A percentile compares a stretch with the other conserved stretches of the same genome.
Evolutionary conservation across 192 early-diverging fungal genomes (phyloP).

Genomic region (Ambispora gerdemannii): DNA sequence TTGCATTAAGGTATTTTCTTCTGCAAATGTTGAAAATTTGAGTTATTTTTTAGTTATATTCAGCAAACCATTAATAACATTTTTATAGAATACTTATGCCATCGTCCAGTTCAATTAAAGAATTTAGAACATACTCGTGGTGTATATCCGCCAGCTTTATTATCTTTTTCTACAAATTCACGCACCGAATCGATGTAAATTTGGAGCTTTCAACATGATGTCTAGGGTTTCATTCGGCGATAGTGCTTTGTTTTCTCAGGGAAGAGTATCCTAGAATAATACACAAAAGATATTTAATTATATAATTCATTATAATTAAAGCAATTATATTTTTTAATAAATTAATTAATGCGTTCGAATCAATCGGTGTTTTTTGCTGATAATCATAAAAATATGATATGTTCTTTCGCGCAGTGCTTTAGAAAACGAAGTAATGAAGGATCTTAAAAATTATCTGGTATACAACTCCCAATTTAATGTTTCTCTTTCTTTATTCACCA

Average conservation of each 20-base stretch:
- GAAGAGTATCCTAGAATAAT: background rate
- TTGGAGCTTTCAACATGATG: conserved; percentile 43
- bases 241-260: conserved; percentile 41
- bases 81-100: no score
- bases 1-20: conserved; percentile 82
- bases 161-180: conserved; percentile 56
- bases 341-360: conserved; percentile 13
- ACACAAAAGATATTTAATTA: background rate
- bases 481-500: conserved; percentile 63
- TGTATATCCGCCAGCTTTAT: conserved; percentile 60
- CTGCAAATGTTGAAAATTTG: conserved; percentile 75
- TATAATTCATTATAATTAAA: background rate
- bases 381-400: conserved; percentile 22
- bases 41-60: conserved; percentile 68
- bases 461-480: conserved; percentile 92
- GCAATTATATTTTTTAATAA: background rate
- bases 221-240: conserved; percentile 63
- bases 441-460: conserved; percentile 95
- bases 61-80: conserved; percentile 51
- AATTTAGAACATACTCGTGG: background rate
- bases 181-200: conserved; percentile 62
- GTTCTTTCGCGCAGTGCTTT: conserved; percentile 63
- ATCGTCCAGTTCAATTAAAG: conserved; percentile 19
- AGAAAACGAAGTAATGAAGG: conserved; percentile 95
- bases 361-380: conserved; percentile 69